Base-by-base conservation (phyloP, 768 basidiomycete species). In the Floccularia luteovirens region DNA sequence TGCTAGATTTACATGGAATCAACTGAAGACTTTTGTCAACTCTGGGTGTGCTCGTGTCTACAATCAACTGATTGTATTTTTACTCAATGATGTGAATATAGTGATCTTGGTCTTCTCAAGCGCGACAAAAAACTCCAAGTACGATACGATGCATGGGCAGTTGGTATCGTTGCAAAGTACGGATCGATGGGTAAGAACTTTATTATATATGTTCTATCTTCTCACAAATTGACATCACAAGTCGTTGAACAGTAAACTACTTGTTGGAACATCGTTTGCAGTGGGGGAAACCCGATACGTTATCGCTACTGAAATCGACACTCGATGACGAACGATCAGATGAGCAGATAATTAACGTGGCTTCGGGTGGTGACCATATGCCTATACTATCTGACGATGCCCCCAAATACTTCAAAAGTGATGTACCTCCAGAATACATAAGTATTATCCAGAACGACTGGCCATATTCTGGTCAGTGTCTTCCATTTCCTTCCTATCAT, bases 401-500 rank as follows among this genome's bases (percentile, higher is more conserved):
- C 2, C 77, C 76, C 5, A 59, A 66, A 10, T 85, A 84, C 56
- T 90, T 91, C 58, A 77, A 67, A 23, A 72, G 72, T 10, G 66
- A 80, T 46, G 78, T 77, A 6, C 74, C 82, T 0, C 48, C 66
- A 10, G 62, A 75, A 24, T 62, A 75, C 38, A 62, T 87, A 47
- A 82, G 78, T 50, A 77, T 90, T 45, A 82, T 82, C 33, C 78
- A 67, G 50, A 89, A 90, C 51, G 87, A 90, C 54, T 92, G 89
- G 89, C 89, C 89, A 0, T 92, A 92, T 58, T 89, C 85, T 5
- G 77, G 85, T 82, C 49, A 39, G 67, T 32, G 24, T 31, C 24
- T 19, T 28, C 21, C 17, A n/a, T 34, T 20, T 5, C 17, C 22
- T 20, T 14, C 13, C 24, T 7, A 14, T 10, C 21, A 24, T 3